Base-by-base conservation (phyloP, 129 eudicot species). In the Flaveria brownii region DNA sequence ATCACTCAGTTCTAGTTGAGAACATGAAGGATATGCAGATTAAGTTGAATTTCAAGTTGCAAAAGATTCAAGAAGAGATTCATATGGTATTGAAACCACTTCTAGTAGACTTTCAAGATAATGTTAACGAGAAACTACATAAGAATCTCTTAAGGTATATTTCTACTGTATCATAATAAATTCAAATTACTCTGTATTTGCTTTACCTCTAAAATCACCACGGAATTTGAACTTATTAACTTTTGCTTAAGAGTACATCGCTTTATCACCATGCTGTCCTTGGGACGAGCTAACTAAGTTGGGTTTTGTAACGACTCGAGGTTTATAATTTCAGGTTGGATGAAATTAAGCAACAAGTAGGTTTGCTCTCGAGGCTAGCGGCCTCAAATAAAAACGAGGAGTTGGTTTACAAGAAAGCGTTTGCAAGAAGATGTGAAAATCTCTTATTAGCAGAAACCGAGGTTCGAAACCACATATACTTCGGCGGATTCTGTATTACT, bases 391-490 rank as follows among this genome's bases (percentile, higher is more conserved):
- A 36, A 60, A 49, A 60, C 28, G 82, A 54, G 17, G 83, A 83
- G 36, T 77, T 72, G 67, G 71, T 87, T 5, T 92, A 89, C 89
- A 80, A 81, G 84, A 82, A 84, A 28, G 96, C 92, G 9, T 89
- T 89, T 61, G 12, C 60, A 8, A 72, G 79, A 66, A 83, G 93
- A 88, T 87, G 96, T 75, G 82, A 78, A 5, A 89, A 86, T 80
- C 88, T 89, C 17, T 69, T 39, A 63, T 69, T 90, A 76, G 98
- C 96, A 0, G 96, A 92, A 85, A 75, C 79, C 12, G 98, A 92
- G 96, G 96, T 89, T 56, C 2, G 20, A 25, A 18, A 62, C 10
- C 10, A 26, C n/a, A 1, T n/a, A n/a, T 20, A 52, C 2, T 2
- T 49, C 20, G 63, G 13, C 25, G 33, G 63, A 22, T 56, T 20